Base-by-base conservation (phyloP, 768 basidiomycete species). In the Ramaria rubella region DNA sequence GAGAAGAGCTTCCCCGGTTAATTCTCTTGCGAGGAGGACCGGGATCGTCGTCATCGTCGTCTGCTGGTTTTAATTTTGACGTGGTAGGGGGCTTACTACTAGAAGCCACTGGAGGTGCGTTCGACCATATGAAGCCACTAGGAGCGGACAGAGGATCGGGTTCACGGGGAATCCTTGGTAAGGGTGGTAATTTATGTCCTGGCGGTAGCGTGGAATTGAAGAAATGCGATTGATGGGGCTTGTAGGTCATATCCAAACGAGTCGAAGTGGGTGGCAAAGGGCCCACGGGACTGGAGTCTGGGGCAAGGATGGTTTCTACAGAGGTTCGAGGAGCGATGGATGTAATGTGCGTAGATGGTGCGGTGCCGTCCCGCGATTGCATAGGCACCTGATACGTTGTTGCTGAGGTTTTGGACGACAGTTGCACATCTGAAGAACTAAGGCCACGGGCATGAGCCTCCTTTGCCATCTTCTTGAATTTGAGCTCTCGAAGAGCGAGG, bases 351-450 rank as follows among this genome's bases (percentile, higher is more conserved):
- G 80, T 81, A 56, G 84, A 82, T 69, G 78, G 65, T 36, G 81
- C 69, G n/a, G 84, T 86, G 43, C 79, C 86, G 74, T 90, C 88
- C 63, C 87, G 80, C 58, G 86, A 87, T 73, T 90, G 88, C 34
- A 78, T 45, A 7, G 85, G 84, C 58, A 77, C 21, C 43, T 33
- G 57, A 23, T 52, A 50, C 27, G 57, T 33, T 14, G 67, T 56
- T 11, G 68, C 62, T 15, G 68, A 59, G 4, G 63, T 45, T 24
- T 65, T 52, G 12, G 58, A 55, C 9, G 55, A 11, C 3, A 42
- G 5, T 4, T 26, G 17, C 23, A 38, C 34, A 11, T 38, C 55
- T 44, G 8, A 60, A 49, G 21, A 63, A 63, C 29, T 50, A 34
- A 29, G 58, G 62, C 57, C 67, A 64, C 61, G 70, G 3, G 43